Percentiles rank a stretch among this genome's conserved stretches.
Conservation (phyloP, 2,329 filamentous ascomycete species). For the Zymoseptoria brevis region DNA sequence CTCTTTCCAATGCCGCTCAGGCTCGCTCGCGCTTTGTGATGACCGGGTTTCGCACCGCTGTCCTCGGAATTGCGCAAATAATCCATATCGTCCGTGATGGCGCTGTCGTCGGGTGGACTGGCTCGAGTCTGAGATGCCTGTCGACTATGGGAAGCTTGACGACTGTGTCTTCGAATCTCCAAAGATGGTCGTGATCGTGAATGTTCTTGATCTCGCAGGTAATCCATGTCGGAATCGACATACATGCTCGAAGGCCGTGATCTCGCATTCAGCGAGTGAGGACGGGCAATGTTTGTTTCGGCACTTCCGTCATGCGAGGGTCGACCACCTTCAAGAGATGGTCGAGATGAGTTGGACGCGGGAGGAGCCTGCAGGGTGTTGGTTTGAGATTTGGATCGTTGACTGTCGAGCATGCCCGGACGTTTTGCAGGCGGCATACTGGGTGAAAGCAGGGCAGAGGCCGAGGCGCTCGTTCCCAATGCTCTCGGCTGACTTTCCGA, state of each 20-base stretch:
- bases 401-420: constrained; percentile 36
- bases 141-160: constrained; percentile 24
- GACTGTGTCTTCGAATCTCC: constrained; percentile 25
- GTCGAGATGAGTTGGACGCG: constrained; percentile 44
- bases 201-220: constrained; percentile 65
- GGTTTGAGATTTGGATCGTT: constrained; percentile 45
- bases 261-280: constrained; percentile 58
- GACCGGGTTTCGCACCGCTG: constrained; percentile 45
- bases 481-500: constrained; percentile 44
- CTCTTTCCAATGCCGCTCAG: constrained; percentile 61
- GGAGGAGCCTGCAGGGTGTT: constrained; percentile 36
- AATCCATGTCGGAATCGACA: constrained; percentile 74
- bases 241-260: constrained; percentile 74
- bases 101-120: constrained; percentile 50
- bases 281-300: constrained; percentile 46
- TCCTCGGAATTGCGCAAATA: constrained; percentile 70
- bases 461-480: constrained; percentile 31
- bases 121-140: constrained; percentile 29
- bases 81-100: constrained; percentile 72
- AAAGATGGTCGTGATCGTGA: constrained; percentile 26
- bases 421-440: constrained; percentile 29
- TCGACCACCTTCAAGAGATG: constrained; percentile 64
- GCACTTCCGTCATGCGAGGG: constrained; percentile 55
- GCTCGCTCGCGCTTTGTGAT: constrained; percentile 64
- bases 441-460: constrained; percentile 31